Conservation (phyloP, 2,329 filamentous ascomycete genomes). For the Chlorencoelia australis region DNA sequence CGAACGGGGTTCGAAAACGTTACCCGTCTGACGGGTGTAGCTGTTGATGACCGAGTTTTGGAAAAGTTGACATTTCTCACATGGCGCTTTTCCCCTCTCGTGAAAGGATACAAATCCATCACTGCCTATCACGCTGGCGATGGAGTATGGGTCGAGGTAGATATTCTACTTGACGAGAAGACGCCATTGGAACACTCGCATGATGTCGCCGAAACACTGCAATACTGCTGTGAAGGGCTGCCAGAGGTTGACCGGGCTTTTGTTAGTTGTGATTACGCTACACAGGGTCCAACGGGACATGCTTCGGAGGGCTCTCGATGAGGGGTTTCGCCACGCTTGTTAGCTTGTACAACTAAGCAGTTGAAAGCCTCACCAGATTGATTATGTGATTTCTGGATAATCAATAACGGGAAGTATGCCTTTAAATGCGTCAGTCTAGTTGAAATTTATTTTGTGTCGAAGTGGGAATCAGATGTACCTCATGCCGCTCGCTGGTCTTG, state of each 20-base stretch:
- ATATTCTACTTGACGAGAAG: conserved; percentile 42
- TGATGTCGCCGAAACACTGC: conserved; percentile 49
- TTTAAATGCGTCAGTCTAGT: too few relatives aligned
- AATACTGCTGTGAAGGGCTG: conserved; percentile 46
- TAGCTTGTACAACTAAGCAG: too few relatives aligned
- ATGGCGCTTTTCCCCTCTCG: conserved; percentile 40
- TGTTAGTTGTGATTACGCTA: conserved; percentile 28
- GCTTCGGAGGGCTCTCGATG: conserved; percentile 11
- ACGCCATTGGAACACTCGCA: conserved; percentile 39
- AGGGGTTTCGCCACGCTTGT: too few relatives aligned
- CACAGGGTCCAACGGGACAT: conserved; percentile 18
- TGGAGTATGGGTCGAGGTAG: conserved; percentile 49
- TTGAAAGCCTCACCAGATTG: too few relatives aligned
- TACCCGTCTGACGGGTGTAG: conserved; percentile 43
- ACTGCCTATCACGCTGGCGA: conserved; percentile 50
- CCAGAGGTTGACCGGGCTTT: conserved; percentile 28
- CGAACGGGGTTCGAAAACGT: conserved; percentile 49
- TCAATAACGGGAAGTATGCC: too few relatives aligned
- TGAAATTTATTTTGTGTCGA: too few relatives aligned
- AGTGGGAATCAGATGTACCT: too few relatives aligned
- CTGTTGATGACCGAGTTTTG: conserved; percentile 36
- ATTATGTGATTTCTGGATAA: too few relatives aligned
- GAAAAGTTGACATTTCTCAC: conserved; percentile 48
- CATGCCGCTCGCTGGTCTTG: too few relatives aligned
- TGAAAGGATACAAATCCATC: conserved; percentile 39